These are phyloP conservation scores for Exophiala calicioides DNA, from an alignment of 2,329 filamentous ascomycete genomes.

Conservation along the genomic window DNA sequence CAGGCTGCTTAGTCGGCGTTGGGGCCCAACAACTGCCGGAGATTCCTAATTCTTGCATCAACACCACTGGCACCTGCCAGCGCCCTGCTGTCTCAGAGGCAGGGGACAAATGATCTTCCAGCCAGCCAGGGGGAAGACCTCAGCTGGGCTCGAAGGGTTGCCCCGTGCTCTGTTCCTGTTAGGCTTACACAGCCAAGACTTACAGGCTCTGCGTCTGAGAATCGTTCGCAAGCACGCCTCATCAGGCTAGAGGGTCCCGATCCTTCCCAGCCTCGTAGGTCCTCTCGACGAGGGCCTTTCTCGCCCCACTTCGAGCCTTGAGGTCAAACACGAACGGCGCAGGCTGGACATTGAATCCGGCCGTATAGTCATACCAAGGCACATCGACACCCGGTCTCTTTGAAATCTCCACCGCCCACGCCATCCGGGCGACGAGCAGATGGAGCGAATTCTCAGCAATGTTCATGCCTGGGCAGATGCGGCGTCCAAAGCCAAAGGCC, in stretches of 20 bases:
- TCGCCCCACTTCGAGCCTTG: conserved; percentile 10
- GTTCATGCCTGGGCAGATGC: conserved; percentile 38
- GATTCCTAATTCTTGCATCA: too few relatives aligned
- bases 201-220: too few relatives aligned
- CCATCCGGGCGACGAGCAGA: conserved; percentile 27
- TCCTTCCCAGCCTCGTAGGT: conserved; percentile 4
- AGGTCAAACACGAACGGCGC: conserved; percentile 22
- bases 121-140: too few relatives aligned
- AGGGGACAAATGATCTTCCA: too few relatives aligned
- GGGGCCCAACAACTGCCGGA: too few relatives aligned
- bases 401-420: conserved; percentile 38
- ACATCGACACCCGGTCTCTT: conserved; percentile 10
- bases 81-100: too few relatives aligned
- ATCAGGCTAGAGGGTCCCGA: conserved; percentile 8
- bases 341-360: conserved; percentile 26
- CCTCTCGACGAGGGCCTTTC: conserved; percentile 6
- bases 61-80: too few relatives aligned
- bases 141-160: too few relatives aligned
- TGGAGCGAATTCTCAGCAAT: conserved; percentile 31
- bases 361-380: conserved; percentile 24
- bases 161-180: too few relatives aligned
- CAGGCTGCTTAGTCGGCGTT: too few relatives aligned
- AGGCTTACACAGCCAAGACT: too few relatives aligned
- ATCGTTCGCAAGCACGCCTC: not conserved
- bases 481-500: conserved; percentile 59